A percentile compares a stretch with the other conserved stretches of the same genome.
These are phyloP conservation scores for Trifolium fragiferum DNA, from an alignment of 306 rosid genomes.

Conservation along the genomic window DNA sequence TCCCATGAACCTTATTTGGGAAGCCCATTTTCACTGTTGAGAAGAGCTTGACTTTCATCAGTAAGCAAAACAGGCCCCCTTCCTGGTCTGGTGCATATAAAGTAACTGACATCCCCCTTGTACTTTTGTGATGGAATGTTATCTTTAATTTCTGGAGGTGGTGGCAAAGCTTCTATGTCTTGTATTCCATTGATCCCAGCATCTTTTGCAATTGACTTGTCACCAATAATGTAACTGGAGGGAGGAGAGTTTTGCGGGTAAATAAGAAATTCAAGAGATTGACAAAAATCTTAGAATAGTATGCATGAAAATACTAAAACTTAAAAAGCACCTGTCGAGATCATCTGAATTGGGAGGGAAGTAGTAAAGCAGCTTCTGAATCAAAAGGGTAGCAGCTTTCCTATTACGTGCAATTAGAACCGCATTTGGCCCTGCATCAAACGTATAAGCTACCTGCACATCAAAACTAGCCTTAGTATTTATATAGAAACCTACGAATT, in stretches of 20 bases:
- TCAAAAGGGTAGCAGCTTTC: conserved; percentile 76
- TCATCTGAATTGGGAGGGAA: conserved; percentile 90
- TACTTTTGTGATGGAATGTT: conserved; percentile 70
- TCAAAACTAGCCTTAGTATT: conserved; percentile 29
- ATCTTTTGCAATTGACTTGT: conserved; percentile 81
- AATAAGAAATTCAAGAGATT: conserved; percentile 34
- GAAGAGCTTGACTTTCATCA: conserved; percentile 74
- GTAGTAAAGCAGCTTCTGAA: conserved; percentile 85
- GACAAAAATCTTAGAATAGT: conserved; percentile 34
- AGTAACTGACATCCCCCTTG: conserved; percentile 87
- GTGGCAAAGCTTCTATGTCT: conserved; percentile 72
- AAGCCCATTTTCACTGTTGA: conserved; percentile 77
- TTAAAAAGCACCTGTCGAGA: conserved; percentile 62
- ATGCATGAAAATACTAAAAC: conserved; percentile 38
- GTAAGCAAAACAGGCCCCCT: conserved; percentile 88
- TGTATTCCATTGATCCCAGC: conserved; percentile 66
- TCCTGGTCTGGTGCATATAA: conserved; percentile 95
- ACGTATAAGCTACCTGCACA: conserved; percentile 92
- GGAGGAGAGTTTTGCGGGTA: conserved; percentile 23
- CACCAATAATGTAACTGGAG: conserved; percentile 83
- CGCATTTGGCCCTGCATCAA: conserved; percentile 99
- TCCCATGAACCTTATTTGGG: conserved; percentile 59
- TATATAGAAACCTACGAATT: conserved; percentile 12
- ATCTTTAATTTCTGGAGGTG: conserved; percentile 82
- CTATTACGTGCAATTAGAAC: conserved; percentile 89